Base-by-base conservation (phyloP, 352 stramenopile genomes). In the Phytophthora hibernalis region DNA sequence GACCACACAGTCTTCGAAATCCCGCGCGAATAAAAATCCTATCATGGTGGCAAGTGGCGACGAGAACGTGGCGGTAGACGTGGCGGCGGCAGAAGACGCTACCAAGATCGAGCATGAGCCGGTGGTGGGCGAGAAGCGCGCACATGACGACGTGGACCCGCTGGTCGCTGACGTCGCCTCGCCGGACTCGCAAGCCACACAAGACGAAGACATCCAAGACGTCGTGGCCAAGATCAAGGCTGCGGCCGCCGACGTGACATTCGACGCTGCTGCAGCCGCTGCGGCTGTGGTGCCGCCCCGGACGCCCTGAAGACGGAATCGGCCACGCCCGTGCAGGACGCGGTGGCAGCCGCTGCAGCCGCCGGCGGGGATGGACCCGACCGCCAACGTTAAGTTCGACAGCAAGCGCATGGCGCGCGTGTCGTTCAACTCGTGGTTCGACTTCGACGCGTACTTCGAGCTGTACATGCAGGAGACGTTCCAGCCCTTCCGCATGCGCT, bases 391-490 rank as follows among this genome's bases (percentile, higher is more conserved):
- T 42, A 77, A 82, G 33, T 91, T 85, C 62, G 82, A 92, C 51
- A 90, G 86, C 80, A 91, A 92, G 65, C 83, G 86, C 57, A 94
- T 94, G 86, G 79, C 76, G 45, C 83, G 86, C 62, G 83, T 94
- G 65, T 92, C 83, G 51, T 94, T 94, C 74, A 91, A 88, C 68
- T 92, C 86, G 72, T 94, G 86, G 86, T 92, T 91, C 65, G 86
- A 94, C 55, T 94, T 94, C 35, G 86, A 94, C 60, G 69, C 82
- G 75, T 94, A 92, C 71, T 94, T 94, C 77, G 86, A 94, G 61
- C 76, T 90, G 76, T 94, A 94, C 81, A 94, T 94, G 86, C 82
- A 92, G 58, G 86, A 94, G 44, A 94, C 86, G 56, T 94, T 86
- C 77, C 86, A 94, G 83, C 86, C 86, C 37, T 94, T 93, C 73